Base-by-base conservation (phyloP, 106 monocot species). In the Dendrobium huoshanense region DNA sequence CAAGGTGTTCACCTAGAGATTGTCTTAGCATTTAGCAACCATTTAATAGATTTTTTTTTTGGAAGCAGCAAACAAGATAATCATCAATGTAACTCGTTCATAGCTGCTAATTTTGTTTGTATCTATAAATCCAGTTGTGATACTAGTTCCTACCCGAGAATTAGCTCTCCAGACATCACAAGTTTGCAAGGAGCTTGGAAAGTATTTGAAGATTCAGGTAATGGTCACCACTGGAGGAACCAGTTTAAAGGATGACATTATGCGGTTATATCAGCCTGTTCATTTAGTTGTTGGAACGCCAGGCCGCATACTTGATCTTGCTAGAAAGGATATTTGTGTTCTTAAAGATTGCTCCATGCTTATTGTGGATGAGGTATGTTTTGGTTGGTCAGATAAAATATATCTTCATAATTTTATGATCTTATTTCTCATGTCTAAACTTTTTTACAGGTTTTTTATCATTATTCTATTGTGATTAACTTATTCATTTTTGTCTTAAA, bases 151-250 rank as follows among this genome's bases (percentile, higher is more conserved):
- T 19, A 96, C 96, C 22, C 80, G 96, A 72, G 96, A 96, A 73
- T 85, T 96, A 48, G 96, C 96, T 72, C 86, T 96, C 19, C 96
- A 96, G 55, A 96, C 96, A 70, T 96, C 96, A 51, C 92, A 90
- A 80, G 96, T 96, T 22, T 96, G 96, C 59, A 96, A 96, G 82
- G 96, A 96, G 75, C 90, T 96, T 70, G 96, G 94, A 13, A 96
- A 96, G 65, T 84, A 96, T 65, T 87, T 96, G 58, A 94, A 92
- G 67, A 89, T 96, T 89, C 83, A 96, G 84, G 87, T 94, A 72
- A 96, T 96, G 96, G 96, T 90, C 13, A 96, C 90, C 15, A 96
- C 96, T 83, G 96, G 96, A 51, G 96, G 96, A 59, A 96, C 96
- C 75, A 96, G 96, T 47, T 86, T 96, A 75, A 94, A 88, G 80